Evolutionary conservation across 441 rosid genomes (phyloP).

Genomic region (Euphorbia schlechtendalii): DNA sequence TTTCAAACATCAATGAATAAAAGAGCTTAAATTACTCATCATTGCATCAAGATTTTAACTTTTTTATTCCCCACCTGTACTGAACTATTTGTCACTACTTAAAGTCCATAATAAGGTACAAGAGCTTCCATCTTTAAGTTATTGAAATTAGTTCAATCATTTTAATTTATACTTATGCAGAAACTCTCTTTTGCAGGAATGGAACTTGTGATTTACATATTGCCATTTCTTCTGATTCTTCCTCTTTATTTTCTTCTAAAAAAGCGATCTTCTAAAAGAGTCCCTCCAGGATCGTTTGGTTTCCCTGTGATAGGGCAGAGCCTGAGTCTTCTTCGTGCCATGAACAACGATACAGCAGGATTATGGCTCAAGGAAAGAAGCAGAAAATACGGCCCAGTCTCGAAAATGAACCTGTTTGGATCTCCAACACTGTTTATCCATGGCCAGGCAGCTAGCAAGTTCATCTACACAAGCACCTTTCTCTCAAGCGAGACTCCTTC

Average conservation of each 20-base stretch:
- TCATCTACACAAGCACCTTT: constrained; percentile 22
- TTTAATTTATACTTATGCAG: too few species aligned
- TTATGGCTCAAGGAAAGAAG: neutral
- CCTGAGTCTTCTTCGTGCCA: neutral
- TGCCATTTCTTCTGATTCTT: neutral
- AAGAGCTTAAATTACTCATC: neutral
- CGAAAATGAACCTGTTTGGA: neutral
- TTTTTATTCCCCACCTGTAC: too few species aligned
- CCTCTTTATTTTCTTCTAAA: neutral
- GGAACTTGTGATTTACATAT: neutral
- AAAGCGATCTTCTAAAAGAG: neutral
- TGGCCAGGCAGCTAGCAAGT: constrained; percentile 41
- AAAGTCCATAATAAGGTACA: neutral
- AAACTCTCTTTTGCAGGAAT: too few species aligned
- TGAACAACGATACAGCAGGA: neutral
- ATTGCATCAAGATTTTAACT: neutral
- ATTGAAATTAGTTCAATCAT: neutral
- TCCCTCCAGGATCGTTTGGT: neutral
- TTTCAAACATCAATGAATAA: neutral
- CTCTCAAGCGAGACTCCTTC: constrained; percentile 23
- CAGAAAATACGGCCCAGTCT: neutral
- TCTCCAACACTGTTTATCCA: constrained; percentile 31
- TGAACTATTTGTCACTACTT: neutral
- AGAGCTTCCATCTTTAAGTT: neutral
- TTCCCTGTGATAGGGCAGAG: neutral